phyloP scores from a whole-genome alignment of 2,329 filamentous ascomycete species.

The Curvularia sp. region DNA sequence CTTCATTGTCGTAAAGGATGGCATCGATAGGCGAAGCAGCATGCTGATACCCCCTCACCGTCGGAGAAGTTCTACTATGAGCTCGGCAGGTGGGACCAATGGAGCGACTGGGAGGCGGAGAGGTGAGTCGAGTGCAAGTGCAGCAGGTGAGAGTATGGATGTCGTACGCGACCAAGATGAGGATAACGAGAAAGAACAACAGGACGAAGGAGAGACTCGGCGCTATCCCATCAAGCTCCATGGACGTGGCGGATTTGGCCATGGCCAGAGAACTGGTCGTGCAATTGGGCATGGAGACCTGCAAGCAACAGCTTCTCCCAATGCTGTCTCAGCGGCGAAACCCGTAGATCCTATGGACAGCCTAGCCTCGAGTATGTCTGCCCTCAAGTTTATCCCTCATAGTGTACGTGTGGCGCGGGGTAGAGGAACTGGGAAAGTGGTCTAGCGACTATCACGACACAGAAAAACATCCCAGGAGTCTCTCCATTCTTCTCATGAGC shows the following conservation, averaged over 20 bases:
- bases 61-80: slow-evolving; percentile 41
- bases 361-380: slow-evolving; percentile 72
- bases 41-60: slow-evolving; percentile 65
- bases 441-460: not conserved
- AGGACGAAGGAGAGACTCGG: slow-evolving; percentile 19
- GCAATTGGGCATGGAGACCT: slow-evolving; percentile 16
- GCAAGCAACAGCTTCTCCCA: slow-evolving; percentile 4
- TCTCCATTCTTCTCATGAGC: not conserved
- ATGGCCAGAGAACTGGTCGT: slow-evolving; percentile 28
- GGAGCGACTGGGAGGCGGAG: slow-evolving; percentile 18
- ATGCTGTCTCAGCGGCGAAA: slow-evolving; percentile 5
- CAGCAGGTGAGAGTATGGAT: slow-evolving; percentile 35
- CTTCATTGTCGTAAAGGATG: slow-evolving; percentile 76
- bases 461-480: not conserved
- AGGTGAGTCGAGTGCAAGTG: slow-evolving; percentile 32
- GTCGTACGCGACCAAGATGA: slow-evolving; percentile 29
- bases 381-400: slow-evolving; percentile 72
- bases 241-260: slow-evolving; percentile 44
- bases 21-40: slow-evolving; percentile 84
- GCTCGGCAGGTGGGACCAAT: slow-evolving; percentile 17
- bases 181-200: slow-evolving; percentile 13
- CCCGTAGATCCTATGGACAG: slow-evolving; percentile 66
- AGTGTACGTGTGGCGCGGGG: slow-evolving; percentile 36
- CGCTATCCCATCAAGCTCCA: slow-evolving; percentile 34
- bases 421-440: slow-evolving; percentile 26